phyloP scores from a whole-genome alignment of 805 yeast species.

The Starmerella stellata region DNA sequence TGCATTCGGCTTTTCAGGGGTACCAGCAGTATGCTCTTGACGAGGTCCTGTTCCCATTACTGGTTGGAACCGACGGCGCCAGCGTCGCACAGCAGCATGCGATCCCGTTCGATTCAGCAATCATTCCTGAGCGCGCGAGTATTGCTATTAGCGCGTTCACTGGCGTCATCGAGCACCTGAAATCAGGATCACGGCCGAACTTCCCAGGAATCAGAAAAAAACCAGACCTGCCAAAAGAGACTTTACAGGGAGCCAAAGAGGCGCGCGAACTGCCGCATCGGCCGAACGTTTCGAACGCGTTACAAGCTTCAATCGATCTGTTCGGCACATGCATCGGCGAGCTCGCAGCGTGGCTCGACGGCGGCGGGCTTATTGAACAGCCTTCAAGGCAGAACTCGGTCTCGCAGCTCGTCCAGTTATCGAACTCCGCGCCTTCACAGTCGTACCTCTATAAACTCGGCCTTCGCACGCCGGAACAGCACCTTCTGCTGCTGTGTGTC shows the following conservation, averaged over 20 bases:
- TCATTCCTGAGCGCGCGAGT: conserved; percentile 52
- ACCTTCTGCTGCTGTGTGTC: conserved; percentile 21
- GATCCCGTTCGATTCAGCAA: conserved; percentile 32
- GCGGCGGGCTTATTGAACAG: conserved; percentile 6
- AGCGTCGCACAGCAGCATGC: conserved; percentile 18
- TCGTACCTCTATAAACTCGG: conserved; percentile 2
- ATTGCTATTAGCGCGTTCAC: conserved; percentile 55
- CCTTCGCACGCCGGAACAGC: conserved; percentile 9
- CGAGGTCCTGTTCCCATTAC: conserved; percentile 51
- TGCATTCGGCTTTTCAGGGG: conserved; percentile 62
- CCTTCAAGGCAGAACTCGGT: conserved; percentile 16
- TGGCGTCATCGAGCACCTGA: conserved; percentile 47
- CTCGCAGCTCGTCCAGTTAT: conserved; percentile 12
- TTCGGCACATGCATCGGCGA: conserved; percentile 17
- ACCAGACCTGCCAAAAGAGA: neutral
- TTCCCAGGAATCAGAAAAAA: conserved; percentile 39
- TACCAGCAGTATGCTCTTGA: conserved; percentile 68
- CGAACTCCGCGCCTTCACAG: neutral
- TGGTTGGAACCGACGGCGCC: conserved; percentile 23
- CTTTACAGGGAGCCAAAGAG: conserved; percentile 8
- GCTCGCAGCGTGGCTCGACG: conserved; percentile 12
- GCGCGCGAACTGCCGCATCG: conserved; percentile 10
- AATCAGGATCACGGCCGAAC: conserved; percentile 40
- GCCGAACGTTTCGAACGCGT: conserved; percentile 11
- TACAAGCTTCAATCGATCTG: conserved; percentile 16